Evolutionary conservation across 2,329 filamentous ascomycete species (phyloP), one percentile per base, ranked within the genome.

Genomic region (Aspergillus terreus): DNA sequence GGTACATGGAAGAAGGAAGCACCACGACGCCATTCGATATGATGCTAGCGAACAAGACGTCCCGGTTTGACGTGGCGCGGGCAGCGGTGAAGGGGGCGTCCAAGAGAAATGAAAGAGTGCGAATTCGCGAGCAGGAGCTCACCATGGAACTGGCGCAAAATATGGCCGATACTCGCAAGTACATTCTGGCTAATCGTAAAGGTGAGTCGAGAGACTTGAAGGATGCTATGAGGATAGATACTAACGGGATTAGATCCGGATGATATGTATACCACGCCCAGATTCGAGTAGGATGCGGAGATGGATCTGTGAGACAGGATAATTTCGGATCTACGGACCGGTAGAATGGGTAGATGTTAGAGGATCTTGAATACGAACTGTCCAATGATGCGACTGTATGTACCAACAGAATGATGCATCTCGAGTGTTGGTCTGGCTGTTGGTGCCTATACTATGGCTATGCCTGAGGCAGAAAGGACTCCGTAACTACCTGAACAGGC

Each of bases 21-120:
- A 87, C 84, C 1, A 87, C 83, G 0, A 87, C 83, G 2, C 84
- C 84, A 2, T 86, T 87, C 58, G 81, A 86, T 59, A 87, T 87
- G 84, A 83, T 86, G 82, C 72, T 87, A 1, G 66, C 79, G 4
- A 87, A 88, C 59, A 59, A 71, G 17, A 81, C 84, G 1, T 83
- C 78, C 15, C 71, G 83, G 40, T 87, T 79, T 58, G 77, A 86
- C 62, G 75, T 86, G 17, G 81, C 80, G 0, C 72, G 77, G 54
- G 68, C 76, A 10, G 84, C 83, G 2, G 59, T 86, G 45, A 69
- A 66, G 41, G 77, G 75, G 1, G 82, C 69, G 0, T 72, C 76
- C 1, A 69, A 67, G 58, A 57, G 64, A 3, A 83, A 84, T 51
- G 71, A 77, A 30, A 72, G 72, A 54, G 71, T 83, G 0, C 70